Percentiles rank a stretch among this genome's conserved stretches.
Conservation (phyloP, 257 asterid species). For the Solanum chilense region DNA sequence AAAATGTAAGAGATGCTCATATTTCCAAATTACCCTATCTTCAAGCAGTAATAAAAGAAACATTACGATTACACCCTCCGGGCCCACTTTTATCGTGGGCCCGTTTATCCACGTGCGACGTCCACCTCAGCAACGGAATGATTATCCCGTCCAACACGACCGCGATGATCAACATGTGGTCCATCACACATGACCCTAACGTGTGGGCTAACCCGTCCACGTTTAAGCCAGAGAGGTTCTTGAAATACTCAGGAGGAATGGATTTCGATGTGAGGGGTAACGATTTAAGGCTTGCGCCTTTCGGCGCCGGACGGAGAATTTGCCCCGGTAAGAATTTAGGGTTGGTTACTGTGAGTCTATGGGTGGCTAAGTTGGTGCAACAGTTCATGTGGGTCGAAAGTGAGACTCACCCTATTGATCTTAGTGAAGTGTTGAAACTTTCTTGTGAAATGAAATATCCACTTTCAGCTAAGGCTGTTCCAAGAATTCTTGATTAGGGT, state of each 20-base stretch:
- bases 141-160: constrained; percentile 36
- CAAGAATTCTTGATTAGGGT: constrained; percentile 6
- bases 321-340: constrained; percentile 53
- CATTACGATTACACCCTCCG: constrained; percentile 47
- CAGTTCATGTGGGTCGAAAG: constrained; percentile 19
- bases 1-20: constrained; percentile 10
- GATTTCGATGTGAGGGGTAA: constrained; percentile 32
- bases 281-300: constrained; percentile 46
- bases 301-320: constrained; percentile 51
- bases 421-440: constrained; percentile 43
- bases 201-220: constrained; percentile 22
- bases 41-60: constrained; percentile 37
- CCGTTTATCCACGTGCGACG: constrained; percentile 26
- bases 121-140: constrained; percentile 38
- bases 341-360: constrained; percentile 27
- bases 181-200: constrained; percentile 36
- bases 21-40: constrained; percentile 28
- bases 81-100: constrained; percentile 57
- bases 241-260: constrained; percentile 8
- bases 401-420: constrained; percentile 12
- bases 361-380: constrained; percentile 48
- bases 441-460: constrained; percentile 60
- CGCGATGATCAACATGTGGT: constrained; percentile 60
- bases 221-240: constrained; percentile 34
- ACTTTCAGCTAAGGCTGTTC: constrained; percentile 20